A percentile compares a stretch with the other conserved stretches of the same genome.
Evolutionary conservation across 2,329 filamentous ascomycete species (phyloP).

Genomic region (Colletotrichum melonis): DNA sequence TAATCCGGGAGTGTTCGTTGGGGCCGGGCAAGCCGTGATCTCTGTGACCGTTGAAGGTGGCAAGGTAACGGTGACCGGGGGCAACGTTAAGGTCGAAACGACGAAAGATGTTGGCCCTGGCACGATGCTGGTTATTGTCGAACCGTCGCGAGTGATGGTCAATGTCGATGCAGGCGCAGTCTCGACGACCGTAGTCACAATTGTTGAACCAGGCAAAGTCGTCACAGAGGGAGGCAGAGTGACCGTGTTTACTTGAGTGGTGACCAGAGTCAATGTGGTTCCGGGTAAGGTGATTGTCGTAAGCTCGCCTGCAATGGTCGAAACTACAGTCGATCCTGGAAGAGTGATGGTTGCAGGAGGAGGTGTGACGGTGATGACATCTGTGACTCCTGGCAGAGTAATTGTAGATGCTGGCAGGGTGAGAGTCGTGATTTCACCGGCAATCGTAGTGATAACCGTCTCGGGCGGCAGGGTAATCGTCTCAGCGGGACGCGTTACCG

Average conservation of each 20-base stretch:
- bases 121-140: constrained; percentile 42
- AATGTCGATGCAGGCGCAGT: constrained; percentile 43
- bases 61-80: constrained; percentile 43
- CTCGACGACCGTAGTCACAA: constrained; percentile 47
- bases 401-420: constrained; percentile 17
- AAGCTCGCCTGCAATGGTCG: constrained; percentile 39
- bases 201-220: constrained; percentile 42
- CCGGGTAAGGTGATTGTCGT: constrained; percentile 28
- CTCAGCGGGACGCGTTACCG: too few relatives aligned
- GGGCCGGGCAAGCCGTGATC: constrained; percentile 55
- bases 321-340: constrained; percentile 37
- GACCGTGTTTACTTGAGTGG: constrained; percentile 20
- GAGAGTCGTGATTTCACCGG: constrained; percentile 37
- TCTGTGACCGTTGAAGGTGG: constrained; percentile 32
- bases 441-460: constrained; percentile 43
- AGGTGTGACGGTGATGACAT: not conserved
- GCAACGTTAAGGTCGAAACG: constrained; percentile 39
- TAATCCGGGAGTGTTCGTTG: constrained; percentile 49
- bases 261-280: constrained; percentile 24
- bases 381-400: too few relatives aligned
- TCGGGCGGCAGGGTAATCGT: constrained; percentile 38
- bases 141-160: constrained; percentile 45
- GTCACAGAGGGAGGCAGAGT: constrained; percentile 38
- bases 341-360: constrained; percentile 21
- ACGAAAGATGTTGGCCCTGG: constrained; percentile 39